Evolutionary conservation across 192 early-diverging fungal genomes (phyloP).

Genomic region (Linnemannia schmuckeri): DNA sequence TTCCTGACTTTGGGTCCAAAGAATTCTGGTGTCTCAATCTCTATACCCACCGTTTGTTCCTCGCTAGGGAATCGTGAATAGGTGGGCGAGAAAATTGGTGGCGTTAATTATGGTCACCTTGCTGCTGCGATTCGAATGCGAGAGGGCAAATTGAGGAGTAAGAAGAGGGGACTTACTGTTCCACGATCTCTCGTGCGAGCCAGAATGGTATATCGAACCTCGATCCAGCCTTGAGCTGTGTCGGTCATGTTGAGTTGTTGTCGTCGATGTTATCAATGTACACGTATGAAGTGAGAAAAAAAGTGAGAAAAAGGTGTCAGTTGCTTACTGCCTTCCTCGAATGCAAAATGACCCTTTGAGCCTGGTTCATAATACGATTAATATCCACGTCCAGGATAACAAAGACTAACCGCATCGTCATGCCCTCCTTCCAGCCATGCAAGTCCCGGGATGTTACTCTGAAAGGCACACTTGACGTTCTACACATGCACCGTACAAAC

Average conservation of each 20-base stretch:
- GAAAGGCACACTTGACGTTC: constrained; percentile 45
- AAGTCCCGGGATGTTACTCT: constrained; percentile 33
- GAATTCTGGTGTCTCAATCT: constrained; percentile 44
- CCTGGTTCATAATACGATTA: no score
- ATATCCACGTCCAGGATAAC: background rate
- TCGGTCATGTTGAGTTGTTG: background rate
- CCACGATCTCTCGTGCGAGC: constrained; percentile 42
- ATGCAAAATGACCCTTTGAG: no score
- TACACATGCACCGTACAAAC: background rate
- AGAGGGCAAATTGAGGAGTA: background rate
- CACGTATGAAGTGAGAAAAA: background rate
- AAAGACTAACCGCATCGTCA: constrained; percentile 22
- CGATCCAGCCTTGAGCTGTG: constrained; percentile 43
- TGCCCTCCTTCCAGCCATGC: constrained; percentile 47
- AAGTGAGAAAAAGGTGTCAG: background rate
- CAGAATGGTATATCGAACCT: constrained; percentile 51
- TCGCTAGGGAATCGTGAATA: background rate
- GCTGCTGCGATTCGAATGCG: background rate
- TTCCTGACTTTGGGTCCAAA: constrained; percentile 50
- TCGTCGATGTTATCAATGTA: background rate
- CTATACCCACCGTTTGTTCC: constrained; percentile 20
- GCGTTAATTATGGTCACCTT: background rate
- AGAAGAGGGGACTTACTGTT: constrained; percentile 19
- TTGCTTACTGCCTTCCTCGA: no score
- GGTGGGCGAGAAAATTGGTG: background rate